These are phyloP conservation scores for Eragrostis curvula DNA, from an alignment of 176 grass and related monocot species.

Conservation along the genomic window DNA sequence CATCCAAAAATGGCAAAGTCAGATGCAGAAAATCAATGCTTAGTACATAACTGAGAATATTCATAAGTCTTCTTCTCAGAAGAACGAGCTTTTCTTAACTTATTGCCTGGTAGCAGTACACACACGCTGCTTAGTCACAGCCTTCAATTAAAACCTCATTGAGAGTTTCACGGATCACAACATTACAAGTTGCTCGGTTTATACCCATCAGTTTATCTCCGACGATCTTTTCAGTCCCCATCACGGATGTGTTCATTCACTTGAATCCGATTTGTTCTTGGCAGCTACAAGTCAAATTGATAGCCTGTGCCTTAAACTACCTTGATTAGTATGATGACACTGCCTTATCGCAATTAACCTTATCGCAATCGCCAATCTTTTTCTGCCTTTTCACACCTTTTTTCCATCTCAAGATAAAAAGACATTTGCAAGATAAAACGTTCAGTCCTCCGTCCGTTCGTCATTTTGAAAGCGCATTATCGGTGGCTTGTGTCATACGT, in stretches of 20 bases:
- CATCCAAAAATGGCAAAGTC: background rate
- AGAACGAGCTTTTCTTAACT: background rate
- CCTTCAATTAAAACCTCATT: background rate
- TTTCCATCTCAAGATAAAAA: slow-evolving; percentile 34
- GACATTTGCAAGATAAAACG: background rate
- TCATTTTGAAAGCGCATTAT: slow-evolving; percentile 24
- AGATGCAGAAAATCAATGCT: background rate
- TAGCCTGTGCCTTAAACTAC: slow-evolving; percentile 11
- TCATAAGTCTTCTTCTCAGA: background rate
- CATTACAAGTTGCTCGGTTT: slow-evolving; percentile 16
- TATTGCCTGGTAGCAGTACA: background rate
- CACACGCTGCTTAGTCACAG: background rate
- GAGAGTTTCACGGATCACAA: background rate
- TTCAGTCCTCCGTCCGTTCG: background rate
- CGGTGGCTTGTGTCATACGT: slow-evolving; percentile 8
- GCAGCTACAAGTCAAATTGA: slow-evolving; percentile 38
- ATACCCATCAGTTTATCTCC: background rate
- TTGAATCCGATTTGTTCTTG: background rate
- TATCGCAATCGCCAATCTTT: slow-evolving; percentile 19
- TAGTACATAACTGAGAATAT: background rate
- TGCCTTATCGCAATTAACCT: slow-evolving; percentile 12
- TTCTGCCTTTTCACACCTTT: background rate
- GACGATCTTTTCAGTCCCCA: slow-evolving; percentile 8
- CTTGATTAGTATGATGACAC: background rate
- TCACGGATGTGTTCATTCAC: background rate